Evolutionary conservation across 345 rosid genomes (phyloP).

Genomic region (Eucalyptus polyanthemos): DNA sequence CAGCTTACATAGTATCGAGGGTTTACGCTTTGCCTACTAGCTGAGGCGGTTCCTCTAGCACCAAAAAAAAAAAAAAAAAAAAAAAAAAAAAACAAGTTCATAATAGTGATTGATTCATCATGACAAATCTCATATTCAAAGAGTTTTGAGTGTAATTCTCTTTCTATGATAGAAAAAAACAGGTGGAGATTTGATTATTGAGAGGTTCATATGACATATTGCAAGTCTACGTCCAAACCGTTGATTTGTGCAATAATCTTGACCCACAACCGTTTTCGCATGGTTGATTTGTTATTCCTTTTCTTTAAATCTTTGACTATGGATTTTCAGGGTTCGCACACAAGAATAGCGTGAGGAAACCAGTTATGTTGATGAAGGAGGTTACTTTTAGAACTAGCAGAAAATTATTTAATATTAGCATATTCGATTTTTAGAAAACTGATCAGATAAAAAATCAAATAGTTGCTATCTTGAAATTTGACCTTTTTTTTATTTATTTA

Average conservation of each 20-base stretch:
- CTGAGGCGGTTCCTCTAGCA: too few relatives aligned
- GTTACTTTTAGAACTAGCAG: neutral
- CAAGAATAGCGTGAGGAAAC: neutral
- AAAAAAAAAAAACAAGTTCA: neutral
- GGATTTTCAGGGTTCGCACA: neutral
- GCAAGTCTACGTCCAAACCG: neutral
- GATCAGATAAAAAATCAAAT: neutral
- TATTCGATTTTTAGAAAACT: neutral
- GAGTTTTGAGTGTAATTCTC: neutral
- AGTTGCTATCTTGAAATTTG: neutral
- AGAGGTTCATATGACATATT: neutral
- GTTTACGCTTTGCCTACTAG: too few relatives aligned
- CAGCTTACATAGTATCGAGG: fast-evolving
- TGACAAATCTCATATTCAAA: neutral
- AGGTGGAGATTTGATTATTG: neutral
- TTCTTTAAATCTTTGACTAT: neutral
- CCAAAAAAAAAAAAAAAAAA: too few relatives aligned
- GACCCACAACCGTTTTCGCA: neutral
- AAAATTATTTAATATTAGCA: neutral
- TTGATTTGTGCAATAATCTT: neutral
- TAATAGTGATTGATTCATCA: neutral
- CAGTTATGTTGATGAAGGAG: neutral
- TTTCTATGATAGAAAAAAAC: neutral
- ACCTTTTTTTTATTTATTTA: neutral
- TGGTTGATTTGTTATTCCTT: neutral